These are phyloP conservation scores for Trichomonas tenax DNA, from an alignment of 208 protist genomes.

Conservation along the genomic window DNA sequence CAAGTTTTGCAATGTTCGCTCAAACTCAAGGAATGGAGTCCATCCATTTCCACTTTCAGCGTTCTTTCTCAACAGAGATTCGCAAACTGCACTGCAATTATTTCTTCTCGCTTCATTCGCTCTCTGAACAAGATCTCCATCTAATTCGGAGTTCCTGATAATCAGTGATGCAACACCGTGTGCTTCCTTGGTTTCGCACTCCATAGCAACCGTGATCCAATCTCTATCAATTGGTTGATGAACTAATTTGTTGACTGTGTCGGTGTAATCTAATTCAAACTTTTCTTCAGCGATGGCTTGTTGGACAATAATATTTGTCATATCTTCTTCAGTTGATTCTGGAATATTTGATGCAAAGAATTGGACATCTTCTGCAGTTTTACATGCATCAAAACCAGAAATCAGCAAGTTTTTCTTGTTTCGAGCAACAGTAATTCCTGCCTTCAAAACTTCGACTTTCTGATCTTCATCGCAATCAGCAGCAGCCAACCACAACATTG, in stretches of 20 bases:
- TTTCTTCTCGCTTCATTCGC: background rate
- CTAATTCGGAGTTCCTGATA: background rate
- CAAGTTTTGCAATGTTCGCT: background rate
- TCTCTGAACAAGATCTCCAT: background rate
- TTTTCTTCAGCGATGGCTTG: background rate
- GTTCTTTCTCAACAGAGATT: background rate
- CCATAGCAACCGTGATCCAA: background rate
- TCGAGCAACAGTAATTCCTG: background rate
- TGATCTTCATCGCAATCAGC: background rate
- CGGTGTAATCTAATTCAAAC: background rate
- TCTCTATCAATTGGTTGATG: background rate
- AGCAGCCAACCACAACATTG: background rate
- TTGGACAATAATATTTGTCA: background rate
- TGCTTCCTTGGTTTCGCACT: background rate
- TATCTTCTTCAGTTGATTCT: background rate
- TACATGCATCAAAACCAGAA: background rate
- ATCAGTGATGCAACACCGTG: background rate
- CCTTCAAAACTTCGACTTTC: background rate
- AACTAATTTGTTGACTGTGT: background rate
- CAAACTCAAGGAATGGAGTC: background rate
- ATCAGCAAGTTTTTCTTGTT: background rate
- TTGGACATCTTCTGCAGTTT: background rate
- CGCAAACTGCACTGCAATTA: background rate
- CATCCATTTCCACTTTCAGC: background rate
- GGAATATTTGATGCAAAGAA: background rate